These are phyloP conservation scores for Baffinella frigidus DNA, from an alignment of 208 protist species.

Conservation along the genomic window DNA sequence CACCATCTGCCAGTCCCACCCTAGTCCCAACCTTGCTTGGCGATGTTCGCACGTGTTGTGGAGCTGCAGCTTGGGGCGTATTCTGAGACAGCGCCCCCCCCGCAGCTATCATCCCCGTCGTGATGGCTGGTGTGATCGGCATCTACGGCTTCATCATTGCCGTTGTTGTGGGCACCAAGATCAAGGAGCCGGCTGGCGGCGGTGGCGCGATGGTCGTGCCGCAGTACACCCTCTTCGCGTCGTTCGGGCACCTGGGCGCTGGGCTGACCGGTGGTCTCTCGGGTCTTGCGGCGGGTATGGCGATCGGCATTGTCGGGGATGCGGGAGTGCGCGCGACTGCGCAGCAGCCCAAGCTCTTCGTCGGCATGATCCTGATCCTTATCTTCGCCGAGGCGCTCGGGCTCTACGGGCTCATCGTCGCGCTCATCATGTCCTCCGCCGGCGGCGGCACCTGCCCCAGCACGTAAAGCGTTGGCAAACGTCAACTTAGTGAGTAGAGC, in stretches of 20 bases:
- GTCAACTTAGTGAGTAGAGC: too few relatives aligned
- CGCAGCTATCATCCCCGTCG: conserved; percentile 78
- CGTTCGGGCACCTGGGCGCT: conserved; percentile 92
- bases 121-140: conserved; percentile 95
- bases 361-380: conserved; percentile 99
- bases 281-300: conserved; percentile 93
- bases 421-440: conserved; percentile 80
- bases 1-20: not conserved
- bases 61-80: too few relatives aligned
- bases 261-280: conserved; percentile 91
- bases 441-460: conserved; percentile 5
- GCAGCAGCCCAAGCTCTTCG: conserved; percentile 93
- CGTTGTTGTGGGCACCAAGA: conserved; percentile 85
- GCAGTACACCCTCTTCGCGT: conserved; percentile 68
- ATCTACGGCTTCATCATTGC: conserved; percentile 99
- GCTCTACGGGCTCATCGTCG: conserved; percentile 98
- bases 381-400: conserved; percentile 99
- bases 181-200: conserved; percentile 37
- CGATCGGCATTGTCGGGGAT: conserved; percentile 98
- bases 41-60: too few relatives aligned
- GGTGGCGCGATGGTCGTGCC: not conserved
- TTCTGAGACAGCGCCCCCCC: too few relatives aligned
- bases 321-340: conserved; percentile 83
- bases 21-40: not conserved
- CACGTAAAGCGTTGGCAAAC: too few relatives aligned